A percentile compares a stretch with the other conserved stretches of the same genome.
These are phyloP conservation scores for Malassezia japonica DNA, from an alignment of 1,284 basidiomycete genomes.

Conservation along the genomic window DNA sequence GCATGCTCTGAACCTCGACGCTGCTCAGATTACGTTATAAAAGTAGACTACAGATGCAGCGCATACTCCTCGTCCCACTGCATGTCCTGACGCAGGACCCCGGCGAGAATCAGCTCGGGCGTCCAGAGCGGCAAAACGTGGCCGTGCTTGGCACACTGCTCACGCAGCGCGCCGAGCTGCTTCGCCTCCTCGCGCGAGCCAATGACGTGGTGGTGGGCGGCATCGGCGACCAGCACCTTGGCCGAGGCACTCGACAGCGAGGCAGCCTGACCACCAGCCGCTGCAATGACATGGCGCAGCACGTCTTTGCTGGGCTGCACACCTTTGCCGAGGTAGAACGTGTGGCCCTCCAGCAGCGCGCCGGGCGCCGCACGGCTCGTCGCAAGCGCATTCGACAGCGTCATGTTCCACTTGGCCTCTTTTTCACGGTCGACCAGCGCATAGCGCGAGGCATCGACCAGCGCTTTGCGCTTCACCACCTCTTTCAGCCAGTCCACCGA, in stretches of 20 bases:
- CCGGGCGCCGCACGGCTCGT: slow-evolving; percentile 6
- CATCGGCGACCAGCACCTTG: background rate
- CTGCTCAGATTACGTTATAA: slow-evolving; percentile 43
- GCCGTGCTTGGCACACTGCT: slow-evolving; percentile 3
- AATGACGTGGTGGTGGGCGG: slow-evolving; percentile 12
- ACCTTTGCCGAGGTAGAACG: slow-evolving; percentile 11
- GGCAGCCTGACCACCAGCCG: slow-evolving; percentile 14
- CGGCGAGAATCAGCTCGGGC: slow-evolving; percentile 18
- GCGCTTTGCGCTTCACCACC: slow-evolving; percentile 6
- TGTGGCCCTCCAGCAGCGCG: slow-evolving; percentile 13
- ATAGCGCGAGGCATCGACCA: slow-evolving; percentile 11
- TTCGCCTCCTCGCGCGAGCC: slow-evolving; percentile 8
- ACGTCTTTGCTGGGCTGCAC: slow-evolving; percentile 15
- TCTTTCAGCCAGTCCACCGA: slow-evolving; percentile 14
- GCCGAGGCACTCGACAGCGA: background rate
- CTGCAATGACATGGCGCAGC: slow-evolving; percentile 14
- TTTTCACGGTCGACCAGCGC: slow-evolving; percentile 14
- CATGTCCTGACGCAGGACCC: slow-evolving; percentile 19
- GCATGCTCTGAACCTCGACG: slow-evolving; percentile 45
- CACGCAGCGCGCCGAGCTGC: slow-evolving; percentile 2
- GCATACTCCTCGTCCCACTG: slow-evolving; percentile 6
- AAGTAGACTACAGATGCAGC: background rate
- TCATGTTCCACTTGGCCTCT: slow-evolving; percentile 15
- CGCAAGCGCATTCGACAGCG: slow-evolving; percentile 7
- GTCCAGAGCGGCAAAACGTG: slow-evolving; percentile 7